A percentile compares a stretch with the other conserved stretches of the same genome.
phyloP scores from a whole-genome alignment of 441 rosid species.

The Euphorbia schlechtendalii region DNA sequence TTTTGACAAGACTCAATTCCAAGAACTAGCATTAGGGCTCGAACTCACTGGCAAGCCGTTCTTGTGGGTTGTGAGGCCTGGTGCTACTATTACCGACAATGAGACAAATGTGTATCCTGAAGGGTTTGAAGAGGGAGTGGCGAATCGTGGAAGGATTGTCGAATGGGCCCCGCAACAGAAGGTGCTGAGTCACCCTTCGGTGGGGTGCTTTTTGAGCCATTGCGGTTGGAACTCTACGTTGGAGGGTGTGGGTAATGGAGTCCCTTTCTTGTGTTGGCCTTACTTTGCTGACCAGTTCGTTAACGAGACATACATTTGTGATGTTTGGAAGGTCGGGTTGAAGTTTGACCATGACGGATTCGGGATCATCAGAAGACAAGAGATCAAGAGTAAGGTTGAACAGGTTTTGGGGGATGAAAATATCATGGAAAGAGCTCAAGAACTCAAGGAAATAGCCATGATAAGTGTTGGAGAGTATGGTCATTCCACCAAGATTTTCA shows the following conservation, averaged over 20 bases:
- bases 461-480: no score
- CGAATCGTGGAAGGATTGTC: conserved; percentile 24
- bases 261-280: neutral
- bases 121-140: conserved; percentile 23
- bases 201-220: conserved; percentile 55
- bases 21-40: conserved; percentile 47
- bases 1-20: conserved; percentile 34
- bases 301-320: conserved; percentile 30
- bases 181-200: conserved; percentile 36
- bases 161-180: conserved; percentile 53
- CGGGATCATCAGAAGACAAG: conserved; percentile 28
- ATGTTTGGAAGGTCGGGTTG: conserved; percentile 47
- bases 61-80: conserved; percentile 40
- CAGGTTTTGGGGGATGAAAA: conserved; percentile 26
- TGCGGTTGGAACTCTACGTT: conserved; percentile 67
- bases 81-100: conserved; percentile 14
- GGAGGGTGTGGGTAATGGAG: conserved; percentile 44
- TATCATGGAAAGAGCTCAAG: conserved; percentile 22
- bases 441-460: no score
- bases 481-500: no score
- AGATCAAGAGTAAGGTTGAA: conserved; percentile 38
- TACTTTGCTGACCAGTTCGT: neutral
- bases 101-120: conserved; percentile 17
- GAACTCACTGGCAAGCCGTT: conserved; percentile 35
- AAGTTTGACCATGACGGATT: conserved; percentile 20